A percentile compares a stretch with the other conserved stretches of the same genome.
Conservation (phyloP, 2,329 filamentous ascomycete genomes). For the Plectosphaerella sp. region DNA sequence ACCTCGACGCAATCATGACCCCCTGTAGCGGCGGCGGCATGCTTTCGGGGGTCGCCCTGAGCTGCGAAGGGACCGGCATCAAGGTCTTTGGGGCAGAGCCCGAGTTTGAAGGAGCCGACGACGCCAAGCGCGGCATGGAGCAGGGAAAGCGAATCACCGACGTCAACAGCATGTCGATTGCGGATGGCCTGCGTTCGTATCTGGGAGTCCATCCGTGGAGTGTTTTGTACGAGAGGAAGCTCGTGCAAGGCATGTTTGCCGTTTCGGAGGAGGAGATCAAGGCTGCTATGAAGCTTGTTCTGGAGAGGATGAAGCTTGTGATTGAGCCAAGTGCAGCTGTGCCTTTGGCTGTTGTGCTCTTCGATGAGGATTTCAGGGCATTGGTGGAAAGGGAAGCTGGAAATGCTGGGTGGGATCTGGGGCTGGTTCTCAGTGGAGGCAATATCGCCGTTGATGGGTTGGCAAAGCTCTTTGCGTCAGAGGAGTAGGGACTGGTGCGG, state of each 20-base stretch:
- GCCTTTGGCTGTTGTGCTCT: slow-evolving; percentile 76
- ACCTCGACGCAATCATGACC: slow-evolving; percentile 69
- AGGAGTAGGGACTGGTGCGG: too few species aligned
- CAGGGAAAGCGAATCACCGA: slow-evolving; percentile 57
- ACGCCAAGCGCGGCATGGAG: slow-evolving; percentile 68
- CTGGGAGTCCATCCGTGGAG: slow-evolving; percentile 73
- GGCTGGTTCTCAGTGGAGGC: slow-evolving; percentile 56
- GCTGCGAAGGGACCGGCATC: slow-evolving; percentile 66
- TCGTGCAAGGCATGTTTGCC: slow-evolving; percentile 66
- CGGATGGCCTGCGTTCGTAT: slow-evolving; percentile 83
- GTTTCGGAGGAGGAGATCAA: slow-evolving; percentile 82
- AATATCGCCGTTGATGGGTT: slow-evolving; percentile 54
- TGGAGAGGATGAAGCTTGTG: slow-evolving; percentile 86
- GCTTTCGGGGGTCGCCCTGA: slow-evolving; percentile 77
- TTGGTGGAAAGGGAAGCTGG: slow-evolving; percentile 68
- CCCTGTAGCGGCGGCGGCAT: slow-evolving; percentile 88
- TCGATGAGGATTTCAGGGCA: slow-evolving; percentile 75
- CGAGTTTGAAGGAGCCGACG: slow-evolving; percentile 75
- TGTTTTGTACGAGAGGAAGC: slow-evolving; percentile 66
- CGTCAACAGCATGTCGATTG: slow-evolving; percentile 77
- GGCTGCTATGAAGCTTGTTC: slow-evolving; percentile 68
- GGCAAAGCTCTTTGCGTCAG: slow-evolving; percentile 40
- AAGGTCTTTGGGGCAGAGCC: slow-evolving; percentile 86
- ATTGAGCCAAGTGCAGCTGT: slow-evolving; percentile 87
- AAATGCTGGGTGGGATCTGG: slow-evolving; percentile 67